Percentiles rank a stretch among this genome's conserved stretches.
phyloP scores from a whole-genome alignment of 495 filamentous ascomycete species.

The Patellaria atrata region DNA sequence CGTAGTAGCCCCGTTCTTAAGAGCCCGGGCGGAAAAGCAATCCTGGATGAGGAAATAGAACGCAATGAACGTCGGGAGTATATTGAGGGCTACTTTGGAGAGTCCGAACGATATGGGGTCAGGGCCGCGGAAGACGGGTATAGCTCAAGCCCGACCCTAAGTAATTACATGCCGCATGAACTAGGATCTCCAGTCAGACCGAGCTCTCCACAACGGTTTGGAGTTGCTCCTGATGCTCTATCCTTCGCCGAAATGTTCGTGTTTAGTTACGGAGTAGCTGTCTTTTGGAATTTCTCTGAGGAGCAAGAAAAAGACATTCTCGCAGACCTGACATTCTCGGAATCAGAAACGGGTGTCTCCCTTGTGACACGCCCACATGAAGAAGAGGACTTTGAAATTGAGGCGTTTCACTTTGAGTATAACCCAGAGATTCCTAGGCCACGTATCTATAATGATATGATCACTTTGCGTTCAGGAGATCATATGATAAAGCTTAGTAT shows the following conservation, averaged over 20 bases:
- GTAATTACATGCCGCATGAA: no score
- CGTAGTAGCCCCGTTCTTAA: constrained; percentile 83
- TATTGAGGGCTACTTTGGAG: constrained; percentile 72
- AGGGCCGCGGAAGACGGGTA: constrained; percentile 20
- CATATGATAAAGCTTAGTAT: constrained; percentile 99
- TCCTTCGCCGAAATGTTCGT: constrained; percentile 93
- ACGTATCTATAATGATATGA: constrained; percentile 97
- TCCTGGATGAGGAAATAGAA: constrained; percentile 94
- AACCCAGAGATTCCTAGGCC: constrained; percentile 69
- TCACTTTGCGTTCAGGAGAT: constrained; percentile 83
- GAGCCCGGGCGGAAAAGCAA: constrained; percentile 79
- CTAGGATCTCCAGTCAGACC: constrained; percentile 27
- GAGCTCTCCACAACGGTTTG: no score
- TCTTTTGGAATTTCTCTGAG: constrained; percentile 98
- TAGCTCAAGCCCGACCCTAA: constrained; percentile 33
- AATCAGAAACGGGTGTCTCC: constrained; percentile 35
- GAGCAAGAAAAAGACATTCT: constrained; percentile 92
- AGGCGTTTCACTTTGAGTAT: constrained; percentile 99
- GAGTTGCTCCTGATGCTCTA: constrained; percentile 49
- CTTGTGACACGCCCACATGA: constrained; percentile 56
- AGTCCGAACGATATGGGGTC: constrained; percentile 26
- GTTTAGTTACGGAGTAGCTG: constrained; percentile 92
- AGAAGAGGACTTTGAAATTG: constrained; percentile 88
- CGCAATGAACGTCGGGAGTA: constrained; percentile 79
- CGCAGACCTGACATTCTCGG: constrained; percentile 86